phyloP scores from a whole-genome alignment of 1,284 basidiomycete genomes.

The Tilletia setariae region DNA sequence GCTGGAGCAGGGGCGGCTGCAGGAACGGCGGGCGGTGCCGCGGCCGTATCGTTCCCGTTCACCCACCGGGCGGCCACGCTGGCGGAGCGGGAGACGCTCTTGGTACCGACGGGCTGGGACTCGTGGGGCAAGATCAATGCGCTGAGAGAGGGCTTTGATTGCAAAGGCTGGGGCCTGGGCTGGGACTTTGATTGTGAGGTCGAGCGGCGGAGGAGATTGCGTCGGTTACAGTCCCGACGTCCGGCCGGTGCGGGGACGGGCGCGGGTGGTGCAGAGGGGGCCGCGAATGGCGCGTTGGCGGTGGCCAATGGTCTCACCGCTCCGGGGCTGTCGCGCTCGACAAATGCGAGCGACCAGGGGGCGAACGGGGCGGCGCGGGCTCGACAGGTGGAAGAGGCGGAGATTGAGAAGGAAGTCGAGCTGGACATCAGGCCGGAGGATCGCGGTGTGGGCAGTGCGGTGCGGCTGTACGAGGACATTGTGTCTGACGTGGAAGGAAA shows the following conservation, averaged over 20 bases:
- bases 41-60: slow-evolving; percentile 80
- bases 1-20: slow-evolving; percentile 57
- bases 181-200: slow-evolving; percentile 56
- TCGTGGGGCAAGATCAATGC: slow-evolving; percentile 94
- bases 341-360: neutral
- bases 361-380: neutral
- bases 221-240: neutral
- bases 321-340: neutral
- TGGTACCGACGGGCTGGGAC: slow-evolving; percentile 95
- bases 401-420: slow-evolving; percentile 31
- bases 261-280: neutral
- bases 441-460: slow-evolving; percentile 34
- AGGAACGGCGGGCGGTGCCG: slow-evolving; percentile 52
- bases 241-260: neutral
- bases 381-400: slow-evolving; percentile 10
- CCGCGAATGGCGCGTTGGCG: neutral
- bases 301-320: neutral
- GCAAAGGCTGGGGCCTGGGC: slow-evolving; percentile 72
- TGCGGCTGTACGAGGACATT: slow-evolving; percentile 46
- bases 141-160: slow-evolving; percentile 84
- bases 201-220: slow-evolving; percentile 20
- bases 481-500: slow-evolving; percentile 18
- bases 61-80: slow-evolving; percentile 80
- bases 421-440: slow-evolving; percentile 15
- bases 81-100: slow-evolving; percentile 77